These are phyloP conservation scores for Pseudotsuga menziesii DNA, from an alignment of 75 land plant species.

Conservation along the genomic window DNA sequence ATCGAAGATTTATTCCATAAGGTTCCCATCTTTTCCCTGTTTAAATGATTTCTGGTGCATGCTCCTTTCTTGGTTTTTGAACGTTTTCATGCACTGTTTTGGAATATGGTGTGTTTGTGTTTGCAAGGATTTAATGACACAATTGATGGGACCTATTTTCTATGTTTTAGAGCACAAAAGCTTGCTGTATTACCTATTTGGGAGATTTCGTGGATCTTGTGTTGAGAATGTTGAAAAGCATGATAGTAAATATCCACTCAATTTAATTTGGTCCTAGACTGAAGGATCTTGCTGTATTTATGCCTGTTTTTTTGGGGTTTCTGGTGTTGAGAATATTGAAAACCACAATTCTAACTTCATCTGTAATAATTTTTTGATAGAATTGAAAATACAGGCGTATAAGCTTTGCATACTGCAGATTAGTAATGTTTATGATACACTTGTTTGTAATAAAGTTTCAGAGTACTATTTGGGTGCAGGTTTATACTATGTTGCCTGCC, in stretches of 20 bases:
- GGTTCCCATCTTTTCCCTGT: slow-evolving; percentile 8
- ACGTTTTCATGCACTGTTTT: no score
- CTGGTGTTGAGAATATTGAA: background rate
- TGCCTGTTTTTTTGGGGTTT: background rate
- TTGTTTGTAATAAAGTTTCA: no score
- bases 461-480: no score
- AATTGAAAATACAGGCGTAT: background rate
- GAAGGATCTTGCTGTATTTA: background rate
- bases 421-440: no score
- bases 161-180: background rate
- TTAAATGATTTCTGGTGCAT: background rate
- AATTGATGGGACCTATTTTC: background rate
- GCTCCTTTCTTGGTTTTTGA: no score
- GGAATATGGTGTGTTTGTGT: background rate
- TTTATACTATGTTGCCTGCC: no score
- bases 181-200: background rate
- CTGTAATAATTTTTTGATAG: background rate
- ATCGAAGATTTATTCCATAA: slow-evolving; percentile 24
- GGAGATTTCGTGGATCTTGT: no score
- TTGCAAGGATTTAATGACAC: background rate
- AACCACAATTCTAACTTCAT: background rate
- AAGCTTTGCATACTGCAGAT: background rate
- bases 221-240: no score
- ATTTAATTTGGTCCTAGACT: no score
- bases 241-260: no score